Conservation (phyloP, 129 eudicot species). For the Kitagawia praeruptora region DNA sequence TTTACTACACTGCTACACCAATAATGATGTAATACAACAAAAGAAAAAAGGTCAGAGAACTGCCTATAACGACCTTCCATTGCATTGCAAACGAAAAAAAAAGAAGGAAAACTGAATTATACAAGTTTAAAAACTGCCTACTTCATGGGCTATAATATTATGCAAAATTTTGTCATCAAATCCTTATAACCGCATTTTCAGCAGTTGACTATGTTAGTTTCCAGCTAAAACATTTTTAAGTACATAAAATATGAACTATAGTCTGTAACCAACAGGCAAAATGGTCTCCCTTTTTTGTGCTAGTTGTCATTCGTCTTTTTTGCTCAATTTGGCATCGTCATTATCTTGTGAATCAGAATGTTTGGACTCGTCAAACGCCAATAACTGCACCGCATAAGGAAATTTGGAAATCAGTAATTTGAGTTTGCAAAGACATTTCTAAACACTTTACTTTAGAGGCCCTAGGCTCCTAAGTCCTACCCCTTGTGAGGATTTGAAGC, state of each 20-base stretch:
- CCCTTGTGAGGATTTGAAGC: not conserved
- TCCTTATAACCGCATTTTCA: not conserved
- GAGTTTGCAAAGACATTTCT: not conserved
- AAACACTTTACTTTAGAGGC: not conserved
- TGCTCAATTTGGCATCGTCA: conserved; percentile 3
- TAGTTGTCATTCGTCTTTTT: conserved; percentile 8
- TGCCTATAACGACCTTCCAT: not conserved
- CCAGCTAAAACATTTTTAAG: not conserved
- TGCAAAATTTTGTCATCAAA: not conserved
- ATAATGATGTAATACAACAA: no score
- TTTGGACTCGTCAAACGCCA: conserved; percentile 9
- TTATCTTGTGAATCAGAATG: not conserved
- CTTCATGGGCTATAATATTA: not conserved
- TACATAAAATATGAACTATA: conserved; percentile 1
- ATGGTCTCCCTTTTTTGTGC: not conserved
- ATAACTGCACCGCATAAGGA: not conserved
- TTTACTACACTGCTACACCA: no score
- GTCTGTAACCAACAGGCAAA: not conserved
- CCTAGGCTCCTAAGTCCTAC: not conserved
- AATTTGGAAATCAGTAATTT: not conserved
- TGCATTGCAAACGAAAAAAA: not conserved
- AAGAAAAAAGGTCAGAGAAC: not conserved
- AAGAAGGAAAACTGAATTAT: no score
- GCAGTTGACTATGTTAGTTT: conserved; percentile 5
- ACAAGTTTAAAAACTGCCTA: not conserved